These are phyloP conservation scores for Yamadazyma epiphylla DNA, from an alignment of 1,139 yeast genomes.

Conservation along the genomic window DNA sequence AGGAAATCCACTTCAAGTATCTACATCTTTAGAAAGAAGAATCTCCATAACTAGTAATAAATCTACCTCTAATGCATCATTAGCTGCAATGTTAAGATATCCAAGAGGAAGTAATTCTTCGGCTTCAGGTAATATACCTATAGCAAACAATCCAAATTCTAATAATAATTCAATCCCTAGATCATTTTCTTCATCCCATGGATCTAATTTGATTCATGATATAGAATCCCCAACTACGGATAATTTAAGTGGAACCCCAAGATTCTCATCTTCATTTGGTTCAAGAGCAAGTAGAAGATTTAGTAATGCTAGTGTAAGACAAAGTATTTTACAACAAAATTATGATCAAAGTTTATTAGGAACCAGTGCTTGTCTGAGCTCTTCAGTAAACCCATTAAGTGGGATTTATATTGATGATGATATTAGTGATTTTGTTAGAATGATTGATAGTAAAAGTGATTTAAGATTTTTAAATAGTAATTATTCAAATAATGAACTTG, in stretches of 20 bases:
- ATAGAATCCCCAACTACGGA: slow-evolving; percentile 19
- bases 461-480: slow-evolving; percentile 28
- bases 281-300: slow-evolving; percentile 46
- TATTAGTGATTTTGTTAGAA: slow-evolving; percentile 71
- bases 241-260: slow-evolving; percentile 30
- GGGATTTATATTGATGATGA: slow-evolving; percentile 61
- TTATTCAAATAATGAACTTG: not conserved
- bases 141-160: slow-evolving; percentile 13
- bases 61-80: slow-evolving; percentile 52
- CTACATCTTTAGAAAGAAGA: slow-evolving; percentile 36
- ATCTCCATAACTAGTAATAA: slow-evolving; percentile 44
- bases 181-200: slow-evolving; percentile 42
- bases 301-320: slow-evolving; percentile 34
- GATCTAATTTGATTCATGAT: slow-evolving; percentile 21
- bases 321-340: slow-evolving; percentile 22
- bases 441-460: slow-evolving; percentile 69
- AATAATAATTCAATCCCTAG: slow-evolving; percentile 26
- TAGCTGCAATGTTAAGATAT: slow-evolving; percentile 51
- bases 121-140: slow-evolving; percentile 32
- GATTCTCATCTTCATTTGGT: slow-evolving; percentile 56
- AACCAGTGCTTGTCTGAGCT: slow-evolving; percentile 37
- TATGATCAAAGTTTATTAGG: slow-evolving; percentile 25
- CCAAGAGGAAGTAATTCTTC: slow-evolving; percentile 36
- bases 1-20: slow-evolving; percentile 19
- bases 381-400: slow-evolving; percentile 31